These are phyloP conservation scores for Escovopsis sp. DNA, from an alignment of 2,329 filamentous ascomycete genomes.

Conservation along the genomic window DNA sequence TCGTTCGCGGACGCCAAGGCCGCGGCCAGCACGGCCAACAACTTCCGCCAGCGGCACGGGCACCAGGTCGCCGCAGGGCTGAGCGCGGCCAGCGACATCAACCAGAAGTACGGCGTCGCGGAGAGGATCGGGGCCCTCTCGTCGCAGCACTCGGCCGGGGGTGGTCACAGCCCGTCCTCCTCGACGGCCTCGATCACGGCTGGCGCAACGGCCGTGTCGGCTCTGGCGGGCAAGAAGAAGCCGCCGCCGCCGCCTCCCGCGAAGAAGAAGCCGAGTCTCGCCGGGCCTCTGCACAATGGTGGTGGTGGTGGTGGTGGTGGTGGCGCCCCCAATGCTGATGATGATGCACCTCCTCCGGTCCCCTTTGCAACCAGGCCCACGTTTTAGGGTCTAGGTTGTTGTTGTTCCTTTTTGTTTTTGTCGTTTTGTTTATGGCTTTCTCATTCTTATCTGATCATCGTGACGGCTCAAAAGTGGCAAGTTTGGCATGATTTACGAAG, in stretches of 20 bases:
- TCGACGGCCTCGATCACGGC: not conserved
- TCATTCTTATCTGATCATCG: too few species aligned
- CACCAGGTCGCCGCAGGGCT: slow-evolving; percentile 50
- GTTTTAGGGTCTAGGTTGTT: slow-evolving; percentile 17
- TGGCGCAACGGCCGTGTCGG: slow-evolving; percentile 6
- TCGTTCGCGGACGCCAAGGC: slow-evolving; percentile 42
- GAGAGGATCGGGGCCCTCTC: slow-evolving; percentile 19
- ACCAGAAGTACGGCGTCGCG: slow-evolving; percentile 45
- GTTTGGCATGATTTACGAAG: too few species aligned
- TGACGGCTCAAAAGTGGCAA: too few species aligned
- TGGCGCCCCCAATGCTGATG: slow-evolving; percentile 10
- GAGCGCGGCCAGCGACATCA: slow-evolving; percentile 39
- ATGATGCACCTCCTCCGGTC: slow-evolving; percentile 33
- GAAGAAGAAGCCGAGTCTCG: slow-evolving; percentile 36
- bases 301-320: slow-evolving; percentile 1
- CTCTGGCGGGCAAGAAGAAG: slow-evolving; percentile 34
- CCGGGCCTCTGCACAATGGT: too few species aligned
- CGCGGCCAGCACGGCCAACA: slow-evolving; percentile 47
- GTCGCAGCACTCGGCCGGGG: not conserved
- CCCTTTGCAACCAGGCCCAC: slow-evolving; percentile 36
- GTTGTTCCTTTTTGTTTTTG: not conserved
- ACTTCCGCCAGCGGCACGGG: slow-evolving; percentile 56
- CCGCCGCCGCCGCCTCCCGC: slow-evolving; percentile 29
- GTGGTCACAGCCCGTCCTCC: not conserved
- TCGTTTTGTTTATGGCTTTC: not conserved